Evolutionary conservation across 345 rosid genomes (phyloP), one percentile per base, ranked within the genome.

Genomic region (Brassica nigra): DNA sequence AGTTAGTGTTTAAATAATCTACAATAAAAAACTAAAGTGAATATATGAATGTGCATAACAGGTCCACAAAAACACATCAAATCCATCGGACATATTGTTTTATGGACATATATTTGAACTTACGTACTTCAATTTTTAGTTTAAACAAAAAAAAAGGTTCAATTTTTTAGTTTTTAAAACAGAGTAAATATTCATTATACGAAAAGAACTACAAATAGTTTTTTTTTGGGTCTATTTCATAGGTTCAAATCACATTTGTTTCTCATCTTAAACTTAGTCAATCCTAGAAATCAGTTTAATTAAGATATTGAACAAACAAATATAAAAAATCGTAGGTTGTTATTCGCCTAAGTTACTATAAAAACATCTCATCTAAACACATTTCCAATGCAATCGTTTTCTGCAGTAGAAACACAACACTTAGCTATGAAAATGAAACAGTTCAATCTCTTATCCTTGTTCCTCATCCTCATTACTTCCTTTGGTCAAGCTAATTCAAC

Each of bases 361-460:
- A 73, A 70, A 42, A 4, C 6, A 33, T 10, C 44, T 44, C 29
- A 57, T 20, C 29, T 4, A 33, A 44, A 10, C 34, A 33, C 44
- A 31, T 0, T 47, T 62, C 4, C 5, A 36, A 28, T 62, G 5
- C 70, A 67, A 20, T 20, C 15, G 1, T 16, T 62, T 49, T 30
- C 47, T 1, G 12, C 28, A 8, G 5, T 14, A 23, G 9, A 57
- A 68, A 61, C 68, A 9, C 23, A 73, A 66, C n/a, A 62, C 9
- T 8, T 6, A 58, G 14, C n/a, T 6, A 71, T 37, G 63, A 66
- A 78, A 58, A 80, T 68, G 79, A 80, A 80, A 29, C 66, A 52
- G 11, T 62, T 52, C 75, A 62, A 4, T 6, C 30, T 37, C 33
- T 23, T 61, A 14, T 27, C 34, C 3, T 33, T 64, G 57, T 36